These are phyloP conservation scores for Forsythia viridissima DNA, from an alignment of 257 asterid genomes.

Conservation along the genomic window DNA sequence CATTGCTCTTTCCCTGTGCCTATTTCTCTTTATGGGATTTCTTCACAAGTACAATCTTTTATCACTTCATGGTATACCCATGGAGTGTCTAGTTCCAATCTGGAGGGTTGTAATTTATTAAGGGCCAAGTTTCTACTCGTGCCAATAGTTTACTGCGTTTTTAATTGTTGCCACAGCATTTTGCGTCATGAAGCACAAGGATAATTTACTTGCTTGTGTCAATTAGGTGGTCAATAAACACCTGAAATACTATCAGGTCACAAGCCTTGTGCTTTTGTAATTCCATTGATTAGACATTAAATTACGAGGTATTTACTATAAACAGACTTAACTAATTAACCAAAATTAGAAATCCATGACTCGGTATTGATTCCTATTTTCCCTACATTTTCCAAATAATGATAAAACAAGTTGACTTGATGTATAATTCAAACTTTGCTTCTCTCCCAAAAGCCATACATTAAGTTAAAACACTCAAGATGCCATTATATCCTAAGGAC, in stretches of 20 bases:
- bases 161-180: background rate
- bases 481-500: background rate
- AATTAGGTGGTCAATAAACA: background rate
- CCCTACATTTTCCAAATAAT: background rate
- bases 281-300: background rate
- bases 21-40: background rate
- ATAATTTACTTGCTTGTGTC: background rate
- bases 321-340: background rate
- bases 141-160: background rate
- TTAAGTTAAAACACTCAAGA: no score
- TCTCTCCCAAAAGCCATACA: background rate
- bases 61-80: background rate
- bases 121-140: background rate
- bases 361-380: slow-evolving; percentile 5
- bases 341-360: background rate
- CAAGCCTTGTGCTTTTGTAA: background rate
- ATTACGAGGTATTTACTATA: slow-evolving; percentile 13
- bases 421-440: background rate
- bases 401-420: background rate
- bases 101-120: background rate
- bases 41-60: background rate
- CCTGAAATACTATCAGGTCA: background rate
- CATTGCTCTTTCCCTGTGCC: background rate
- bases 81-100: background rate
- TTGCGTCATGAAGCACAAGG: background rate